Percentiles rank a stretch among this genome's conserved stretches.
Evolutionary conservation across 345 rosid genomes (phyloP).

Genomic region (Hirschfeldia incana): DNA sequence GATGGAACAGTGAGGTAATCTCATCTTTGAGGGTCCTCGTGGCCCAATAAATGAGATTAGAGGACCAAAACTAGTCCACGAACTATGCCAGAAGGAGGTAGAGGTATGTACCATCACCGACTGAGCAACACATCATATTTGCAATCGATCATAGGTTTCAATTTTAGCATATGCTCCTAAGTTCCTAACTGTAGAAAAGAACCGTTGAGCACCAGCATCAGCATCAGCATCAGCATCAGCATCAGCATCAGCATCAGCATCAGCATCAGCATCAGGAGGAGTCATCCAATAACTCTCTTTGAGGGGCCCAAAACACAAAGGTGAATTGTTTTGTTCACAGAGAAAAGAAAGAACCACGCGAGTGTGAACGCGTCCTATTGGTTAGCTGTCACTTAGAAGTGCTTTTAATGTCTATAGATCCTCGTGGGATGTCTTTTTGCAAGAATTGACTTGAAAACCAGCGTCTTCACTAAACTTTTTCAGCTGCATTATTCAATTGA

Average conservation of each 20-base stretch:
- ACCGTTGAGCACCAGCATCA: background rate
- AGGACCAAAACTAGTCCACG: background rate
- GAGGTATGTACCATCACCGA: background rate
- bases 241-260: too few species aligned
- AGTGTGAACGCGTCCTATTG: constrained; percentile 22
- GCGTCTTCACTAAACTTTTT: background rate
- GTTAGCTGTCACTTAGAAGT: constrained; percentile 11
- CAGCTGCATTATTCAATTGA: constrained; percentile 34
- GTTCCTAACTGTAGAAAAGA: background rate
- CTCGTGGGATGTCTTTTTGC: constrained; percentile 32
- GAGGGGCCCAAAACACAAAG: background rate
- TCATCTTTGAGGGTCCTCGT: constrained; percentile 20
- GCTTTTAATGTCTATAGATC: constrained; percentile 11
- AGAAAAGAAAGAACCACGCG: constrained; percentile 16
- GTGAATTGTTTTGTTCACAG: constrained; percentile 17
- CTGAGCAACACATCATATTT: background rate
- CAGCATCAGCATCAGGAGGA: background rate
- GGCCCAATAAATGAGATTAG: too few species aligned
- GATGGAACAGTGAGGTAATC: too few species aligned
- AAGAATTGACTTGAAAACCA: constrained; percentile 6
- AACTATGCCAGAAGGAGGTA: background rate
- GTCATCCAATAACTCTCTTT: background rate
- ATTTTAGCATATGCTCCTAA: background rate
- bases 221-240: too few species aligned
- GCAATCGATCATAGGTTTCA: background rate